These are phyloP conservation scores for Alternaria sp. DNA, from an alignment of 2,329 filamentous ascomycete genomes.

Conservation along the genomic window DNA sequence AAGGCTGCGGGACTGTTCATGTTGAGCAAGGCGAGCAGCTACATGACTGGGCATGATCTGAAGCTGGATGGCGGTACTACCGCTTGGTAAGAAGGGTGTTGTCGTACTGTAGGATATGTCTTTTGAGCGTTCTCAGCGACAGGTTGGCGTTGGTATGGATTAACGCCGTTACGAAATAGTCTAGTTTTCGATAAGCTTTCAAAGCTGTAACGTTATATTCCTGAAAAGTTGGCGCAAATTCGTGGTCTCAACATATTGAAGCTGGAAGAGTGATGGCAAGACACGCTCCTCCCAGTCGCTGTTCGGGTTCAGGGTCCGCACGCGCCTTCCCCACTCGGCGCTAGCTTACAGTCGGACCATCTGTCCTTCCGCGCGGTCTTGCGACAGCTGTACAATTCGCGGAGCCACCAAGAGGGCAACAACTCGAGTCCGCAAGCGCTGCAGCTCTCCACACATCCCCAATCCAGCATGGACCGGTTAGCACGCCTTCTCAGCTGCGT, in stretches of 20 bases:
- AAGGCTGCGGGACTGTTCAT: slow-evolving; percentile 45
- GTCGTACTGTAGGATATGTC: background rate
- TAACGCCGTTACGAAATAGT: background rate
- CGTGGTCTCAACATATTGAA: background rate
- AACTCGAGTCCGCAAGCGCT: slow-evolving; percentile 14
- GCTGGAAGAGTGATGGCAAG: background rate
- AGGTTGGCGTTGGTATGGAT: background rate
- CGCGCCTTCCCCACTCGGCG: slow-evolving; percentile 13
- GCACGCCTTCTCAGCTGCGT: slow-evolving; percentile 40
- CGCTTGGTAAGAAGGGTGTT: slow-evolving; percentile 33
- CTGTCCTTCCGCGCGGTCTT: slow-evolving; percentile 39
- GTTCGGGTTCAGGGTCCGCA: slow-evolving; percentile 13
- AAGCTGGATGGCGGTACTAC: slow-evolving; percentile 45
- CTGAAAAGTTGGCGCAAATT: background rate
- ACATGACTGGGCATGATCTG: slow-evolving; percentile 46
- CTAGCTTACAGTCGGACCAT: slow-evolving; percentile 36
- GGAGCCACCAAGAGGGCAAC: slow-evolving; percentile 27
- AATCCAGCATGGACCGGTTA: slow-evolving; percentile 45
- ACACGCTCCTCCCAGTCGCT: background rate
- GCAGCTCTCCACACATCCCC: slow-evolving; percentile 17
- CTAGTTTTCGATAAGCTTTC: background rate
- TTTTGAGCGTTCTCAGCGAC: slow-evolving; percentile 5
- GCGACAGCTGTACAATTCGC: slow-evolving; percentile 30
- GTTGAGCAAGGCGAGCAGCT: slow-evolving; percentile 44
- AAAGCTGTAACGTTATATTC: background rate